These are phyloP conservation scores for Pseudozyma tsukubaensis DNA, from an alignment of 1,284 basidiomycete species.

Conservation along the genomic window DNA sequence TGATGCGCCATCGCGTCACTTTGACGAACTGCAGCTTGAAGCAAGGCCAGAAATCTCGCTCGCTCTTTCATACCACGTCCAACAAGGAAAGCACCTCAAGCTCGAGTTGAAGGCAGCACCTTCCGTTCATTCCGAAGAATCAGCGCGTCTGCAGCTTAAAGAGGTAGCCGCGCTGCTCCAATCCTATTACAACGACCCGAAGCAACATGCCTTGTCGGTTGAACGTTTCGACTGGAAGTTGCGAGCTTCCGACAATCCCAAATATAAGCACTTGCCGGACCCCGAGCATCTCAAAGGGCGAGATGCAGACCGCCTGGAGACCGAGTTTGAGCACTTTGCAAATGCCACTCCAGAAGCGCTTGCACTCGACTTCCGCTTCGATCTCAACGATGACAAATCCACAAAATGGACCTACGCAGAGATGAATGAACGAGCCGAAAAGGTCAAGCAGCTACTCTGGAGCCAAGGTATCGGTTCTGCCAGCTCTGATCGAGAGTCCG, in stretches of 20 bases:
- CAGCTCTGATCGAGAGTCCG: conserved; percentile 20
- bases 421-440: conserved; percentile 55
- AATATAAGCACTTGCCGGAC: conserved; percentile 36
- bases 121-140: conserved; percentile 45
- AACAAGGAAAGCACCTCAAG: conserved; percentile 2
- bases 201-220: conserved; percentile 39
- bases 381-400: conserved; percentile 28
- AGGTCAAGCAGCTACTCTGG: conserved; percentile 50
- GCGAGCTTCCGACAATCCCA: conserved; percentile 48
- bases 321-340: conserved; percentile 59
- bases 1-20: conserved; percentile 6
- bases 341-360: conserved; percentile 33
- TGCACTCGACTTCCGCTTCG: conserved; percentile 60
- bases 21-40: conserved; percentile 24
- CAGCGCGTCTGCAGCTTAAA: conserved; percentile 49
- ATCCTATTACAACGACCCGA: conserved; percentile 27
- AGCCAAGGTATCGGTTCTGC: conserved; percentile 50
- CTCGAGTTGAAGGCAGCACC: conserved; percentile 46
- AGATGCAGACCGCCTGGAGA: conserved; percentile 45
- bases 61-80: conserved; percentile 27
- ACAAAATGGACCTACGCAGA: conserved; percentile 57
- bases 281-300: conserved; percentile 28
- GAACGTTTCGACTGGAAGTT: conserved; percentile 44
- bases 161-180: conserved; percentile 47
- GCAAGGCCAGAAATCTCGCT: conserved; percentile 32